These are phyloP conservation scores for Coniochaeta pulveracea DNA, from an alignment of 2,329 filamentous ascomycete species.

Conservation along the genomic window DNA sequence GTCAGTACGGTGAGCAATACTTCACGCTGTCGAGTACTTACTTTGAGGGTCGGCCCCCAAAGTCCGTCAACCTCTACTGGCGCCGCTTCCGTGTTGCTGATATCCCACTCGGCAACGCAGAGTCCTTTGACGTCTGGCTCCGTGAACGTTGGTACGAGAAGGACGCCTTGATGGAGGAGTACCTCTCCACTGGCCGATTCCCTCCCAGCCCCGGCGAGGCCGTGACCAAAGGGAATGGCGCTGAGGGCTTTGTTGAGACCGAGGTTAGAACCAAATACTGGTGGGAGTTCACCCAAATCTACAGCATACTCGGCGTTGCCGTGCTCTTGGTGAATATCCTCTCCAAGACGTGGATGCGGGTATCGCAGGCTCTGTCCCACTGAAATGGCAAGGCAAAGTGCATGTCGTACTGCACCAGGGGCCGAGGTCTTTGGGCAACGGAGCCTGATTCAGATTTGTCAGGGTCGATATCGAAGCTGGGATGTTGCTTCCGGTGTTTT, in stretches of 20 bases:
- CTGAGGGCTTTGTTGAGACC: slow-evolving; percentile 39
- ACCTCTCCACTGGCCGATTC: slow-evolving; percentile 66
- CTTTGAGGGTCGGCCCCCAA: slow-evolving; percentile 78
- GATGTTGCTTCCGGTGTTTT: too few species aligned
- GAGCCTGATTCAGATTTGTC: too few species aligned
- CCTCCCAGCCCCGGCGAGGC: slow-evolving; percentile 48
- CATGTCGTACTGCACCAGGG: too few species aligned
- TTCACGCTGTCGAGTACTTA: slow-evolving; percentile 83
- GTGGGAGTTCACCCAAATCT: slow-evolving; percentile 45
- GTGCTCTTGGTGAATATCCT: slow-evolving; percentile 27
- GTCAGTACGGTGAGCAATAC: slow-evolving; percentile 78
- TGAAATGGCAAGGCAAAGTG: too few species aligned
- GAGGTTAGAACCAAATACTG: slow-evolving; percentile 41
- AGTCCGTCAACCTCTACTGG: slow-evolving; percentile 96
- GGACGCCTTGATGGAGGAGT: slow-evolving; percentile 78
- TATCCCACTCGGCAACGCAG: slow-evolving; percentile 66
- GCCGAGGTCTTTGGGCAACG: too few species aligned
- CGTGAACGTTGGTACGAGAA: slow-evolving; percentile 85
- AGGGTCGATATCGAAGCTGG: too few species aligned
- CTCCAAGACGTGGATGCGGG: slow-evolving; percentile 13
- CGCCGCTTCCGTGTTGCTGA: slow-evolving; percentile 69
- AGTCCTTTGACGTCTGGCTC: slow-evolving; percentile 76
- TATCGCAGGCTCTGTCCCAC: neutral
- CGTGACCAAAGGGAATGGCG: slow-evolving; percentile 21
- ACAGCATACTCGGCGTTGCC: slow-evolving; percentile 33